phyloP scores from a whole-genome alignment of 768 basidiomycete species.

The Imleria badia region DNA sequence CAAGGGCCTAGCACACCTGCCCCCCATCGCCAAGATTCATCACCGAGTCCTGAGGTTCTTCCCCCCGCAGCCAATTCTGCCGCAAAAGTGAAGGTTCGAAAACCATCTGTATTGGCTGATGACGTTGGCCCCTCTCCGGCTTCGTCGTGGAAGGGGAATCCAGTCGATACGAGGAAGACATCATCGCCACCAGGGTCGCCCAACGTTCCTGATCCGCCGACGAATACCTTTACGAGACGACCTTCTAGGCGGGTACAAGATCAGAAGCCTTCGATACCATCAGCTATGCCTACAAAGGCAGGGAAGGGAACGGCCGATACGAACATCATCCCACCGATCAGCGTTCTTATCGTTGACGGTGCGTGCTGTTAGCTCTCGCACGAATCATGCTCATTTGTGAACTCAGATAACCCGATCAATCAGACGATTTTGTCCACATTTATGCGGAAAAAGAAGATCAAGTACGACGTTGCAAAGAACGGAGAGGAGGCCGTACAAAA shows the following conservation, averaged over 20 bases:
- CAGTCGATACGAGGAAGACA: slow-evolving; percentile 31
- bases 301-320: slow-evolving; percentile 54
- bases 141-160: slow-evolving; percentile 26
- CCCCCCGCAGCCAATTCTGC: slow-evolving; percentile 1
- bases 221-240: slow-evolving; percentile 29
- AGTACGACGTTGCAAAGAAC: slow-evolving; percentile 91
- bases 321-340: slow-evolving; percentile 92
- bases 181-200: slow-evolving; percentile 38
- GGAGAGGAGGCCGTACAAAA: slow-evolving; percentile 95
- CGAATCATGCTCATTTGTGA: slow-evolving; percentile 12
- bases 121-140: slow-evolving; percentile 14
- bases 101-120: slow-evolving; percentile 32
- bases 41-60: slow-evolving; percentile 22
- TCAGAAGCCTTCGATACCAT: slow-evolving; percentile 26
- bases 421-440: slow-evolving; percentile 97
- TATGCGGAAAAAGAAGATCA: slow-evolving; percentile 94
- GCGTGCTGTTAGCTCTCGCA: slow-evolving; percentile 26
- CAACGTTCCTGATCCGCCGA: slow-evolving; percentile 22
- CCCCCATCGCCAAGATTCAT: slow-evolving; percentile 26
- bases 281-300: slow-evolving; percentile 42
- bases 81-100: slow-evolving; percentile 28
- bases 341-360: slow-evolving; percentile 98
- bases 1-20: slow-evolving; percentile 10
- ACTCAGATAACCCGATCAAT: slow-evolving; percentile 94
- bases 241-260: slow-evolving; percentile 33